Evolutionary conservation across 148 eudicot species (phyloP), one percentile per base, ranked within the genome.

Genomic region (Amaranthus cruentus): DNA sequence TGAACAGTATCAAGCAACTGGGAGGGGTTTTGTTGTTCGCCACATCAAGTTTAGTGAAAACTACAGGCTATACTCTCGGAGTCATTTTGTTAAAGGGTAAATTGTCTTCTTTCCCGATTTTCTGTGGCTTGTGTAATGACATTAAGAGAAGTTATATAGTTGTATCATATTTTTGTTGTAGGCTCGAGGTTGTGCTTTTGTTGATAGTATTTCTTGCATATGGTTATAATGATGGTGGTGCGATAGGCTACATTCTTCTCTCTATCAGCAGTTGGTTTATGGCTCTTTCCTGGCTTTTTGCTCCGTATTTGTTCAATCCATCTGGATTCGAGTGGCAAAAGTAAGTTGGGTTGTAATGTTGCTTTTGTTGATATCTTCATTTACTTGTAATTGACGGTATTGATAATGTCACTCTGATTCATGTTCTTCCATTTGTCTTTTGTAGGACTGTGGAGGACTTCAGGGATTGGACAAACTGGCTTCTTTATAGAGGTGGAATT

Each of bases 321-420:
- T 84, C 97, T 10, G 99, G 97, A 73, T 96, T 92, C 56, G 97
- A 96, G 87, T 96, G 99, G 99, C 99, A 96, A 79, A 96, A 96
- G 99, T 96, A 86, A 87, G 96, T 74, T 51, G 4, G 57, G 0
- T n/a, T 78, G 9, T 55, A 54, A 58, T 51, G 60, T 60, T 11
- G 69, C 69, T 61, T 58, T 47, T 4, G 7, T 14, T 52, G 13
- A 51, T 8, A 52, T 6, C 11, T 46, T 64, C 61, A 15, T 28
- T 58, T 14, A 44, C 64, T 62, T 54, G 38, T 21, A 7, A 47
- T 46, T 38, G 18, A 8, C 9, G 3, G 65, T n/a, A 7, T 52
- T 7, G 52, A 9, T 63, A 4, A 4, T 43, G 5, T 28, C 18
- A 47, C 55, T 3, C 51, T 59, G 38, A 52, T 58, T 70, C 60